Evolutionary conservation across 2,329 filamentous ascomycete genomes (phyloP), one percentile per base, ranked within the genome.

Genomic region (Curvularia lunata): DNA sequence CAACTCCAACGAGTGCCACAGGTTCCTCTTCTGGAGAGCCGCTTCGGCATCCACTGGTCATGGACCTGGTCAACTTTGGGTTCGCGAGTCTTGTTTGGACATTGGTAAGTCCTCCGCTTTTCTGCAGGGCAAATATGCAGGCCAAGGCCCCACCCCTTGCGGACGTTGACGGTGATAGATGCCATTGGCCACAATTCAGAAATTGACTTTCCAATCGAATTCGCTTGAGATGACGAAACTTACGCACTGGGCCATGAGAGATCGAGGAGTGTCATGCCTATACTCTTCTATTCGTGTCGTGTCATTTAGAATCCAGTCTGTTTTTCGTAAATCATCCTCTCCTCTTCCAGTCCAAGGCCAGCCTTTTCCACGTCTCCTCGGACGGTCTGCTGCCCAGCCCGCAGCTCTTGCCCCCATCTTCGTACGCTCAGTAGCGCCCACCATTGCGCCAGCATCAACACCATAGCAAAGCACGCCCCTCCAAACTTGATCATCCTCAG

Each of bases 371-470:
- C 45, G 27, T 68, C 62, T 23, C 16, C 34, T 18, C 18, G 51
- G 8, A 34, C 42, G 25, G 25, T 50, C 46, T 47, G 52, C 3
- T 28, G 55, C 50, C 41, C 25, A 19, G 46, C 53, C 48, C 21
- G 45, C 30, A 56, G 23, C 41, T 63, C 66, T 40, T 55, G 66
- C 13, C 67, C 68, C 67, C 72, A 77, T n/a, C 45, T 54, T 46
- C 67, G 61, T 4, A 76, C 70, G 5, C 63, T 63, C 45, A 65
- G 19, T 40, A 75, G 48, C 16, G 71, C 68, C 69, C 71, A 72
- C 75, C 75, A 77, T 55, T 77, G 75, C 48, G 68, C 73, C 2
- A 62, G 56, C 57, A 75, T 68, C 54, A 73, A 55, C 4, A 68
- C 48, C 42, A 73, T 61, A 0, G 65, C 68, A 28, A 66, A 49